A percentile compares a stretch with the other conserved stretches of the same genome.
Conservation (phyloP, 2,329 filamentous ascomycete genomes). For the Penicillium sp. region DNA sequence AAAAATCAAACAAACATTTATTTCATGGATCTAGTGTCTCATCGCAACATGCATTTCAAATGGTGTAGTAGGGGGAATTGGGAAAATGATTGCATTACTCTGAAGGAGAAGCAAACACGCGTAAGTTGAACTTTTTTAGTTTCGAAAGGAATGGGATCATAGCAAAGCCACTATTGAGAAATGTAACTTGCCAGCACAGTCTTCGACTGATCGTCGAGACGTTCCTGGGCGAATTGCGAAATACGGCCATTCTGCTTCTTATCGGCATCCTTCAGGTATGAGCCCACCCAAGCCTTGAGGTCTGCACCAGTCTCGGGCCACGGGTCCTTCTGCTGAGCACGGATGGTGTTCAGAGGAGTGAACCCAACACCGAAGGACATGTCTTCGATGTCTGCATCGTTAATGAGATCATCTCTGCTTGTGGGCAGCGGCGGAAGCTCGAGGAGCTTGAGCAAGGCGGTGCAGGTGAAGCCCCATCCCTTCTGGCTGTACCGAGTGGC, state of each 20-base stretch:
- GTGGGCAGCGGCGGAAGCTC: slow-evolving; percentile 79
- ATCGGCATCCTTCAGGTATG: slow-evolving; percentile 75
- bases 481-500: slow-evolving; percentile 71
- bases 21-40: slow-evolving; percentile 12
- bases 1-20: slow-evolving; percentile 9
- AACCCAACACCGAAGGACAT: slow-evolving; percentile 93
- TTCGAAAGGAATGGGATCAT: background rate
- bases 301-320: slow-evolving; percentile 82
- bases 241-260: slow-evolving; percentile 68
- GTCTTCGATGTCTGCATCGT: slow-evolving; percentile 90
- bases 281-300: slow-evolving; percentile 75
- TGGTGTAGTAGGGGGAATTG: background rate
- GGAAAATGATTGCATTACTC: background rate
- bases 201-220: slow-evolving; percentile 62
- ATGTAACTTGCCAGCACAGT: slow-evolving; percentile 50
- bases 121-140: background rate
- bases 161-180: slow-evolving; percentile 18
- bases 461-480: slow-evolving; percentile 87
- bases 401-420: slow-evolving; percentile 70
- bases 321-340: slow-evolving; percentile 68
- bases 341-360: slow-evolving; percentile 88
- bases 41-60: slow-evolving; percentile 11
- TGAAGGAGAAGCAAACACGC: background rate
- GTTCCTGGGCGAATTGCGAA: slow-evolving; percentile 66
- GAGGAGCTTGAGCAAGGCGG: slow-evolving; percentile 82